These are phyloP conservation scores for Phytophthora pinifolia DNA, from an alignment of 352 stramenopile genomes.

Conservation along the genomic window DNA sequence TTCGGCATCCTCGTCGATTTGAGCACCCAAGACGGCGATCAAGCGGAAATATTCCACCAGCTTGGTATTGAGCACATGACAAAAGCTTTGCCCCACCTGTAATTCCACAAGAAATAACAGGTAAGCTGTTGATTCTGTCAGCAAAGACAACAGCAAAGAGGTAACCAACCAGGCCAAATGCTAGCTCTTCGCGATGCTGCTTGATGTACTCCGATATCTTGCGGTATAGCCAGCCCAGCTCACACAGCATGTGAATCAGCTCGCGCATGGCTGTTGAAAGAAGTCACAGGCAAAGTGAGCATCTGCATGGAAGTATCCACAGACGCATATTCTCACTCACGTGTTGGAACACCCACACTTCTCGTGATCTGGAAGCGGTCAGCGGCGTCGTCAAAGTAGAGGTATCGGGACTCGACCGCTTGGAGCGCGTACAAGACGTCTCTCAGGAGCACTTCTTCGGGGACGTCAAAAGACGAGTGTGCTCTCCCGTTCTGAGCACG, in stretches of 20 bases:
- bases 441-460: constrained; percentile 88
- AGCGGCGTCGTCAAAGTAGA: constrained; percentile 77
- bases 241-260: constrained; percentile 80
- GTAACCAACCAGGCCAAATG: constrained; percentile 69
- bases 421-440: constrained; percentile 93
- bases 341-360: constrained; percentile 72
- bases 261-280: constrained; percentile 70
- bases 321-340: constrained; percentile 40
- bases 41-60: constrained; percentile 93
- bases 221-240: constrained; percentile 91
- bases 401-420: constrained; percentile 91
- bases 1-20: constrained; percentile 86
- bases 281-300: constrained; percentile 9
- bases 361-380: constrained; percentile 84
- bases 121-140: constrained; percentile 12
- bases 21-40: constrained; percentile 90
- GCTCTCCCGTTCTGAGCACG: constrained; percentile 3
- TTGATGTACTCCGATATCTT: constrained; percentile 84
- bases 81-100: constrained; percentile 89
- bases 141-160: not conserved
- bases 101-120: not conserved
- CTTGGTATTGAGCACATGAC: constrained; percentile 88
- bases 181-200: constrained; percentile 68
- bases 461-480: constrained; percentile 61
- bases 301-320: not conserved